These are phyloP conservation scores for Moelleriella libera DNA, from an alignment of 2,329 filamentous ascomycete species.

Conservation along the genomic window DNA sequence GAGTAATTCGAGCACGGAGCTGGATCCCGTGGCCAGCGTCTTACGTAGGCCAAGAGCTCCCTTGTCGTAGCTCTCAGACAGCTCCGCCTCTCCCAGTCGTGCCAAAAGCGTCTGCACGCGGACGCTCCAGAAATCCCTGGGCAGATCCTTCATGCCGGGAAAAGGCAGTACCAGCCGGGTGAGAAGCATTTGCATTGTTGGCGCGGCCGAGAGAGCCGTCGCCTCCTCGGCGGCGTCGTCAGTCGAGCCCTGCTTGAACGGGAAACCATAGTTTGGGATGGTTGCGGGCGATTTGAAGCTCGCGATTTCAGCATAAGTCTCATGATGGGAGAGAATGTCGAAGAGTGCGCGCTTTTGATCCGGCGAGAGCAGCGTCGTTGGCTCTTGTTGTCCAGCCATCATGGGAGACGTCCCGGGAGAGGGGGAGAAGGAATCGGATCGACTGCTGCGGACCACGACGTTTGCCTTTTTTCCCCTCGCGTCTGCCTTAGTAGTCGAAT, in stretches of 20 bases:
- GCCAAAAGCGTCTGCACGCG: conserved; percentile 44
- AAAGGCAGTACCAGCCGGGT: conserved; percentile 49
- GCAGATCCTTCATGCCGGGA: conserved; percentile 51
- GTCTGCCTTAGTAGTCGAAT: too few relatives aligned
- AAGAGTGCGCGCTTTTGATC: conserved; percentile 39
- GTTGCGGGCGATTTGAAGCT: conserved; percentile 52
- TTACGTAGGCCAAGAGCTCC: conserved; percentile 61
- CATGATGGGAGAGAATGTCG: conserved; percentile 44
- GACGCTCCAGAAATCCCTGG: conserved; percentile 50
- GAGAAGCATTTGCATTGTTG: conserved; percentile 55
- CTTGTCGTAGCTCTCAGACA: conserved; percentile 75
- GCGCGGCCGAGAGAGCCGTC: conserved; percentile 32
- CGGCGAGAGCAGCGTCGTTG: not conserved
- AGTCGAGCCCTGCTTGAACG: conserved; percentile 30
- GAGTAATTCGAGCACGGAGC: conserved; percentile 55
- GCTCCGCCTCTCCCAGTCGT: conserved; percentile 49
- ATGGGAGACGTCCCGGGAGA: not conserved
- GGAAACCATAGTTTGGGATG: conserved; percentile 55
- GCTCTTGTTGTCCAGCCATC: not conserved
- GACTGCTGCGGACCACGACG: too few relatives aligned
- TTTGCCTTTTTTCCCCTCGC: too few relatives aligned
- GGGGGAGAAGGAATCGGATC: not conserved
- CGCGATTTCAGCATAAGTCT: conserved; percentile 55
- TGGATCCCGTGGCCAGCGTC: conserved; percentile 58
- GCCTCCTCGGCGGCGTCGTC: conserved; percentile 9